Evolutionary conservation across 1,284 basidiomycete genomes (phyloP).

Genomic region (Waitea zeae): DNA sequence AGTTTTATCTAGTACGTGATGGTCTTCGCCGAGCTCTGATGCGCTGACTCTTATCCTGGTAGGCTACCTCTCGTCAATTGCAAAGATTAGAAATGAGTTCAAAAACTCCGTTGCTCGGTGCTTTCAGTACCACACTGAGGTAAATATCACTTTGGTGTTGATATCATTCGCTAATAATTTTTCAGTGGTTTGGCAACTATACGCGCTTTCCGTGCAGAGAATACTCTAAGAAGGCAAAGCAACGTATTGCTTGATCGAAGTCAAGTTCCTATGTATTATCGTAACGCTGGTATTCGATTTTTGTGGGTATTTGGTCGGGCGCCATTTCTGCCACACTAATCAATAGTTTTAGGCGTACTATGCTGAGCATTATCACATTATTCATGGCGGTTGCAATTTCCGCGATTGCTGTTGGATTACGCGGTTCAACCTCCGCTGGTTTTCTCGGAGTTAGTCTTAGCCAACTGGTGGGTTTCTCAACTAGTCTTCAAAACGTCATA

Average conservation of each 20-base stretch:
- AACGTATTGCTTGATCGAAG: constrained; percentile 9
- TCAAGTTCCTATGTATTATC: constrained; percentile 12
- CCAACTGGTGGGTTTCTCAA: constrained; percentile 6
- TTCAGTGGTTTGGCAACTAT: constrained; percentile 12
- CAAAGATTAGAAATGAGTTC: constrained; percentile 10
- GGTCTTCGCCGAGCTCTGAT: neutral
- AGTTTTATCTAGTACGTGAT: constrained; percentile 1
- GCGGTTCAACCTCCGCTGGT: constrained; percentile 9
- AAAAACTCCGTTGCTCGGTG: constrained; percentile 12
- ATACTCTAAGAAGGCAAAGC: constrained; percentile 7
- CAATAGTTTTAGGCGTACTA: constrained; percentile 8
- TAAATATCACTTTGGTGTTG: too few species aligned
- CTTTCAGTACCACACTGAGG: constrained; percentile 9
- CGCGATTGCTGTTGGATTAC: constrained; percentile 10
- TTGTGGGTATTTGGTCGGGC: constrained; percentile 7
- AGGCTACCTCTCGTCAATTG: constrained; percentile 10
- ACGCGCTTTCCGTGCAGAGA: constrained; percentile 9
- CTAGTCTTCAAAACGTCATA: constrained; percentile 7
- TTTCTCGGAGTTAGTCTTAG: constrained; percentile 14
- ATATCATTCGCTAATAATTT: too few species aligned
- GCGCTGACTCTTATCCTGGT: neutral
- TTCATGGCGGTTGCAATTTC: constrained; percentile 10
- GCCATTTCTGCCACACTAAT: neutral
- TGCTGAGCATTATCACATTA: constrained; percentile 9
- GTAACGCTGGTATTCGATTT: constrained; percentile 12